A percentile compares a stretch with the other conserved stretches of the same genome.
phyloP scores from a whole-genome alignment of 129 eudicot genomes.

The Saussurea involucrata region DNA sequence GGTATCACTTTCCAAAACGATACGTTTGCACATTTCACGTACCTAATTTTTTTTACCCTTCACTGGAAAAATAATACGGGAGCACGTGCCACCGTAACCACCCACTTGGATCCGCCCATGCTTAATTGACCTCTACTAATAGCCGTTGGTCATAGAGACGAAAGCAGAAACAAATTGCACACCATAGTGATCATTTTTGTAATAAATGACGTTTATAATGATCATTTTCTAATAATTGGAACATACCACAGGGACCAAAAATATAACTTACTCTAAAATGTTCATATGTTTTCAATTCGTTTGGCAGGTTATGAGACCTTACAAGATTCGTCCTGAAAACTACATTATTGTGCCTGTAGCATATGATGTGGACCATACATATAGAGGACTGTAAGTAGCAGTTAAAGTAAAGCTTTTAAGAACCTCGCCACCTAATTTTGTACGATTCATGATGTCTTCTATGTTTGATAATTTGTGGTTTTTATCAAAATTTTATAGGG shows the following conservation, averaged over 20 bases:
- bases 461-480: too few species aligned
- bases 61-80: too few species aligned
- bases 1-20: too few species aligned
- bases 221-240: not conserved
- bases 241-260: not conserved
- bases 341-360: not conserved
- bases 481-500: too few species aligned
- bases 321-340: not conserved
- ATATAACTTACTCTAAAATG: not conserved
- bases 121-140: too few species aligned
- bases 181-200: not conserved
- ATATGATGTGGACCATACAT: not conserved
- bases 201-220: not conserved
- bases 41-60: too few species aligned
- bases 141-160: too few species aligned
- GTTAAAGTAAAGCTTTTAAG: not conserved
- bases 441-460: not conserved
- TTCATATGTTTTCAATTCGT: not conserved
- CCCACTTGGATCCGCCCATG: too few species aligned
- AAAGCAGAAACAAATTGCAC: too few species aligned
- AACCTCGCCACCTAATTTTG: not conserved
- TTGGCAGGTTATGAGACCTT: not conserved
- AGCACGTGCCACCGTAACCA: too few species aligned
- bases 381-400: not conserved
- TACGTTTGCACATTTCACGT: too few species aligned